These are phyloP conservation scores for Ramaria sp. DNA, from an alignment of 768 basidiomycete species.

Conservation along the genomic window DNA sequence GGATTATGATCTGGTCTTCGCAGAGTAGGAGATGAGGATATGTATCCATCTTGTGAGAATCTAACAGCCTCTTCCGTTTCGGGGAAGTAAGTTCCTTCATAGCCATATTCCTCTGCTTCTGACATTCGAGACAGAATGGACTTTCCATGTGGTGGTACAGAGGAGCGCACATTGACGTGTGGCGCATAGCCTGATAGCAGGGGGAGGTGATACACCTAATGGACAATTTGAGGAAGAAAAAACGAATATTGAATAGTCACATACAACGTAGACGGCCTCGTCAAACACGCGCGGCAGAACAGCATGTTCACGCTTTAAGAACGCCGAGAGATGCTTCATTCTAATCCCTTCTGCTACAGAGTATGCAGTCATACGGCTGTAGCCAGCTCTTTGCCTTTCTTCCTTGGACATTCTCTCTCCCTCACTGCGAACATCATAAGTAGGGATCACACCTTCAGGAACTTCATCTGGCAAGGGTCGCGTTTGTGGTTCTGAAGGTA, in stretches of 20 bases:
- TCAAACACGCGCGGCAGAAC: slow-evolving; percentile 81
- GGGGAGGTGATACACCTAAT: slow-evolving; percentile 86
- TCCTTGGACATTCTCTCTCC: slow-evolving; percentile 85
- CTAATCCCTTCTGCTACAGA: slow-evolving; percentile 79
- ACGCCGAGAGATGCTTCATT: slow-evolving; percentile 74
- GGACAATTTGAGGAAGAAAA: not conserved
- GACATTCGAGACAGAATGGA: slow-evolving; percentile 61
- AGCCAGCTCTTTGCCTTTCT: slow-evolving; percentile 72
- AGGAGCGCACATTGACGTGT: slow-evolving; percentile 77
- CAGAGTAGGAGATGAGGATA: slow-evolving; percentile 25
- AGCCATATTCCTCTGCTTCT: slow-evolving; percentile 84
- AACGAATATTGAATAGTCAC: slow-evolving; percentile 20
- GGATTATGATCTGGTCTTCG: not conserved
- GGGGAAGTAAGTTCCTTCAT: slow-evolving; percentile 77
- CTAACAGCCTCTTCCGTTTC: slow-evolving; percentile 9
- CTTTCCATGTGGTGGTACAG: slow-evolving; percentile 46
- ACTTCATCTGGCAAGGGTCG: slow-evolving; percentile 44
- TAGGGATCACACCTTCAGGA: slow-evolving; percentile 37
- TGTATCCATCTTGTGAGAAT: slow-evolving; percentile 49
- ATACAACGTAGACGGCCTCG: slow-evolving; percentile 85
- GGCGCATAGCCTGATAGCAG: slow-evolving; percentile 87
- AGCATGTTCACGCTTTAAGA: slow-evolving; percentile 89
- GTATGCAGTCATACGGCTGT: slow-evolving; percentile 79
- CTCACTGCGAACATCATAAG: slow-evolving; percentile 64
- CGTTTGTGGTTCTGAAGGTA: slow-evolving; percentile 86